Base-by-base conservation (phyloP, 1,139 yeast genomes). In the Candida sp. region DNA sequence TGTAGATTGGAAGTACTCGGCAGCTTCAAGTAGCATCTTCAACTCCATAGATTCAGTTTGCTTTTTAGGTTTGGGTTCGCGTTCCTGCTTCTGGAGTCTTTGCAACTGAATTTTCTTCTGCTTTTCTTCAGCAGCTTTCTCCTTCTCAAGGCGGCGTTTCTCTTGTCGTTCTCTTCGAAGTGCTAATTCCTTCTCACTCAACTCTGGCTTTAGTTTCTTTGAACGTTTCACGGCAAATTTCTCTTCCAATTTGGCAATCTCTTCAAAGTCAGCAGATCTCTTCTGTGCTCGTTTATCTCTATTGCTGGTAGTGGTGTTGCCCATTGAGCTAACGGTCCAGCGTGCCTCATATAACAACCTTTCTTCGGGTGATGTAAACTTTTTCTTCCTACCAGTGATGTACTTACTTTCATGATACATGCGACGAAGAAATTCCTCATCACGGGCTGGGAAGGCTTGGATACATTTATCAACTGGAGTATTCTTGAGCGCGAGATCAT, bases 1-100 rank as follows among this genome's bases (percentile, higher is more conserved):
- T 11, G 74, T 70, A 31, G 74, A 65, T 58, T 75, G 79, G 50
- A 75, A 75, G 56, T 73, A 72, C 8, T 63, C 65, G 0, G 78
- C 69, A 38, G 69, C 73, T 34, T 60, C 69, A 34, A 63, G 44
- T 7, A 70, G 56, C 22, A 49, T 53, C 9, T 58, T 41, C 26
- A 57, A 32, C 4, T 48, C 38, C 6, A 37, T 32, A 17, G 34
- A 22, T 11, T 51, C 47, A n/a, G 59, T 54, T 27, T 53, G 48
- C 9, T 46, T 27, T n/a, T 48, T 51, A 34, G 54, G 50, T 8
- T 53, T 38, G n/a, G 48, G 46, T 17, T 27, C 22, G 34, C 31
- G 42, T 42, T 38, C 49, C 4, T 35, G 28, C 39, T 42, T 37
- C 26, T 40, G 32, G 25, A 46, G 42, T n/a, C 38, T 37, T 25